phyloP scores from a whole-genome alignment of 495 filamentous ascomycete genomes.

The Penicillium coffeae region DNA sequence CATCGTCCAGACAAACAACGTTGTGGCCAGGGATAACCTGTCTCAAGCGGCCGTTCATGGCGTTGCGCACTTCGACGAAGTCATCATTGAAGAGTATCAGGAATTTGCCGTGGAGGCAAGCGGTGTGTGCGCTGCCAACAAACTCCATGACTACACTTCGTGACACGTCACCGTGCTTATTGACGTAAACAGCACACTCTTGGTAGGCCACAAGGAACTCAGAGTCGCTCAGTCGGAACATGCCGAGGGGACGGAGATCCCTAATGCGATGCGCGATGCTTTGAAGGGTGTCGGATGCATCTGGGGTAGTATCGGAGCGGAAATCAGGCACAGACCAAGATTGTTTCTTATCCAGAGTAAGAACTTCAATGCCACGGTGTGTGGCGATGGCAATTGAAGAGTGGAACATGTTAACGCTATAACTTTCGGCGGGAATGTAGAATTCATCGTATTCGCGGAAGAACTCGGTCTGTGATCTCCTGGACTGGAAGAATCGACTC shows the following conservation, averaged over 20 bases:
- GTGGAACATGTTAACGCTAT: constrained; percentile 93
- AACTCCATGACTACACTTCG: constrained; percentile 96
- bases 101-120: constrained; percentile 72
- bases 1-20: constrained; percentile 85
- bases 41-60: constrained; percentile 86
- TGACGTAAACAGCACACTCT: constrained; percentile 94
- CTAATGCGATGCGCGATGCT: constrained; percentile 77
- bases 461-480: constrained; percentile 78
- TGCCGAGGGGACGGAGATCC: constrained; percentile 80
- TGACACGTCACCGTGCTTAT: constrained; percentile 94
- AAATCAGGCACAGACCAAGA: constrained; percentile 88
- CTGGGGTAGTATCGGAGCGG: constrained; percentile 39
- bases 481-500: constrained; percentile 61
- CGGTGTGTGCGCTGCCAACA: constrained; percentile 81
- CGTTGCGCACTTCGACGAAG: constrained; percentile 95
- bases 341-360: constrained; percentile 94
- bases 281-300: constrained; percentile 61
- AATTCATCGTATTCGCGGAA: constrained; percentile 99
- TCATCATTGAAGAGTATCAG: constrained; percentile 82
- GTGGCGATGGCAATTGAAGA: constrained; percentile 87
- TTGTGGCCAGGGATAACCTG: constrained; percentile 92
- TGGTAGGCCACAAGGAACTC: constrained; percentile 94
- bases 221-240: constrained; percentile 90
- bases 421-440: constrained; percentile 96
- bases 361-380: constrained; percentile 87